Evolutionary conservation across 1,284 basidiomycete genomes (phyloP).

Genomic region (Thecaphora frezii): DNA sequence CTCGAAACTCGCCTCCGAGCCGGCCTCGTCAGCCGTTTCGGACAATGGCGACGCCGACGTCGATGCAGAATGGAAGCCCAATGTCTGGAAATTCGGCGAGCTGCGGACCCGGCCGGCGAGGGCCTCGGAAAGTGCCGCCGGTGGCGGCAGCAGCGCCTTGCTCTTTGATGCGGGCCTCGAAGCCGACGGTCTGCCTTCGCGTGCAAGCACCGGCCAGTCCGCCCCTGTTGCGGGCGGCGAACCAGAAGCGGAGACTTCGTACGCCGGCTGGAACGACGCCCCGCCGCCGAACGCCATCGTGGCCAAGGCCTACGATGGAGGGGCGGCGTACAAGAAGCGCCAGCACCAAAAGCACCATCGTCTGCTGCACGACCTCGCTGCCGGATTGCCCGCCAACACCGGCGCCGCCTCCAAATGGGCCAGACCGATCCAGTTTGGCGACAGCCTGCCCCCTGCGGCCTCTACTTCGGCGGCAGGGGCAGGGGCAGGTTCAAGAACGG

Average conservation of each 20-base stretch:
- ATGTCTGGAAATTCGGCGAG: constrained; percentile 42
- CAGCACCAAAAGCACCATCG: constrained; percentile 31
- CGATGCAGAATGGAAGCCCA: constrained; percentile 43
- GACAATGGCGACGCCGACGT: constrained; percentile 7
- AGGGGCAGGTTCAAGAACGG: background rate
- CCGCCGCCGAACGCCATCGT: constrained; percentile 33
- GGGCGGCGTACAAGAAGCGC: constrained; percentile 15
- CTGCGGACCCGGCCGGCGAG: background rate
- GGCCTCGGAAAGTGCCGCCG: background rate
- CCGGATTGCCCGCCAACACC: constrained; percentile 45
- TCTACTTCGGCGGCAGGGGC: background rate
- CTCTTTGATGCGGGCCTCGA: background rate
- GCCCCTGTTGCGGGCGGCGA: too few relatives aligned
- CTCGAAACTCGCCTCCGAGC: background rate
- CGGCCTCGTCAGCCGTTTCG: background rate
- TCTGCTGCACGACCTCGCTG: constrained; percentile 47
- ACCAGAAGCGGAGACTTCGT: constrained; percentile 1
- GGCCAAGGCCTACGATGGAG: constrained; percentile 42
- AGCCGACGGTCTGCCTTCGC: background rate
- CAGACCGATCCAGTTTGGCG: constrained; percentile 49
- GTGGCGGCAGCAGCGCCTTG: background rate
- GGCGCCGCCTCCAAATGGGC: constrained; percentile 55
- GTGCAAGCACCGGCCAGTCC: background rate
- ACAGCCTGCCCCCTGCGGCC: constrained; percentile 35
- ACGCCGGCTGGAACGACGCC: constrained; percentile 48